Evolutionary conservation across 352 stramenopile genomes (phyloP).

Genomic region (Aphanomyces astaci): DNA sequence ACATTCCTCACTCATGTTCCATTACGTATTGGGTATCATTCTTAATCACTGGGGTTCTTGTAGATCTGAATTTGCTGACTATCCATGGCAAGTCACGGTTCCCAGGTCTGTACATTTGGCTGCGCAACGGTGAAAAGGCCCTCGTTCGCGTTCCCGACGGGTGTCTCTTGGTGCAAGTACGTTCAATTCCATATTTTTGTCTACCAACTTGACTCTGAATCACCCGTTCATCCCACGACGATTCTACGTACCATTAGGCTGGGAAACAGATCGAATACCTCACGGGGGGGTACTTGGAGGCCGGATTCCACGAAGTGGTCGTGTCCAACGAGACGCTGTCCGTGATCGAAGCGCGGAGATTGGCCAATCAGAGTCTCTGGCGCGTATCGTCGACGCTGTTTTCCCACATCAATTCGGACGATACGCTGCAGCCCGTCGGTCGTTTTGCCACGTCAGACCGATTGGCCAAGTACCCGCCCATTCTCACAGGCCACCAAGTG

Average conservation of each 20-base stretch:
- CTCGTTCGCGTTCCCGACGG: conserved; percentile 84
- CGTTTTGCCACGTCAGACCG: conserved; percentile 66
- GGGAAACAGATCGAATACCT: conserved; percentile 91
- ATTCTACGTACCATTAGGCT: conserved; percentile 31
- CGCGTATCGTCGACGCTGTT: conserved; percentile 89
- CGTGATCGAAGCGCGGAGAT: conserved; percentile 62
- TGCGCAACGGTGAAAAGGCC: conserved; percentile 77
- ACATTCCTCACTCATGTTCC: too few species aligned
- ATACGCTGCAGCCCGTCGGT: conserved; percentile 70
- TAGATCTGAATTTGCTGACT: conserved; percentile 89
- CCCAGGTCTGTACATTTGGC: conserved; percentile 87
- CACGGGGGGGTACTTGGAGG: conserved; percentile 85
- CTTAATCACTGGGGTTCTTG: background rate
- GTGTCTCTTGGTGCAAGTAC: conserved; percentile 72
- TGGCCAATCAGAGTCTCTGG: conserved; percentile 73
- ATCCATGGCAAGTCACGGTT: conserved; percentile 91
- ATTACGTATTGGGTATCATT: background rate
- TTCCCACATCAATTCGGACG: conserved; percentile 85
- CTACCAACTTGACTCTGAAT: background rate
- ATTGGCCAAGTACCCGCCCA: conserved; percentile 63
- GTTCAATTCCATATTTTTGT: background rate
- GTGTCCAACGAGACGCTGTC: conserved; percentile 66
- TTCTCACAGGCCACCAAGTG: conserved; percentile 83
- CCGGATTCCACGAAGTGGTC: conserved; percentile 90
- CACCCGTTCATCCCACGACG: background rate